A percentile compares a stretch with the other conserved stretches of the same genome.
phyloP scores from a whole-genome alignment of 176 grass and related monocot species.

The Eragrostis curvula region DNA sequence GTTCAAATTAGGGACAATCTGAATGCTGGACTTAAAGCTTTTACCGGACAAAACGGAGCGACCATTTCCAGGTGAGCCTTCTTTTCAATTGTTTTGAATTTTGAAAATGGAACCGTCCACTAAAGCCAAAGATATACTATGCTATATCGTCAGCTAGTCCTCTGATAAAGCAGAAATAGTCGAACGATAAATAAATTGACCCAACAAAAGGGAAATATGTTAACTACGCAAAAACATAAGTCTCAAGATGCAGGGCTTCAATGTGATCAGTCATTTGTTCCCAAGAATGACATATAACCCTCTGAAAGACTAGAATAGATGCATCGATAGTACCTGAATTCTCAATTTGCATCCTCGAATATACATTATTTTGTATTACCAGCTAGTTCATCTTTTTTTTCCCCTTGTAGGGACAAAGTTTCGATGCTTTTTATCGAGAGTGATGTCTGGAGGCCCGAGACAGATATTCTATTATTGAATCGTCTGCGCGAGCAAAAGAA shows the following conservation, averaged over 20 bases:
- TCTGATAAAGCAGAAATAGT: neutral
- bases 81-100: conserved; percentile 27
- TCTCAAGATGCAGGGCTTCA: neutral
- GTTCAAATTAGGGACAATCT: conserved; percentile 69
- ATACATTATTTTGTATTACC: neutral
- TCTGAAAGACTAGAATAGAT: neutral
- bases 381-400: neutral
- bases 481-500: conserved; percentile 51
- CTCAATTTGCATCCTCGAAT: neutral
- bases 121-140: neutral
- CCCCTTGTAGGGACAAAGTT: conserved; percentile 45
- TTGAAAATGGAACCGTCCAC: neutral
- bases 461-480: conserved; percentile 57
- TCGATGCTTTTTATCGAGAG: conserved; percentile 77
- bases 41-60: conserved; percentile 61
- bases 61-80: conserved; percentile 55
- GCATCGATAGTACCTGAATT: neutral
- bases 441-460: conserved; percentile 63
- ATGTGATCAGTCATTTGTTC: neutral
- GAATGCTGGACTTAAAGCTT: conserved; percentile 52
- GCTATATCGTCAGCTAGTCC: neutral
- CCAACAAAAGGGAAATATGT: neutral
- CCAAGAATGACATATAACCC: neutral
- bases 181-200: neutral
- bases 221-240: neutral